Percentiles rank a stretch among this genome's conserved stretches.
Evolutionary conservation across 768 basidiomycete species (phyloP).

Genomic region (Crassisporium funariophilum): DNA sequence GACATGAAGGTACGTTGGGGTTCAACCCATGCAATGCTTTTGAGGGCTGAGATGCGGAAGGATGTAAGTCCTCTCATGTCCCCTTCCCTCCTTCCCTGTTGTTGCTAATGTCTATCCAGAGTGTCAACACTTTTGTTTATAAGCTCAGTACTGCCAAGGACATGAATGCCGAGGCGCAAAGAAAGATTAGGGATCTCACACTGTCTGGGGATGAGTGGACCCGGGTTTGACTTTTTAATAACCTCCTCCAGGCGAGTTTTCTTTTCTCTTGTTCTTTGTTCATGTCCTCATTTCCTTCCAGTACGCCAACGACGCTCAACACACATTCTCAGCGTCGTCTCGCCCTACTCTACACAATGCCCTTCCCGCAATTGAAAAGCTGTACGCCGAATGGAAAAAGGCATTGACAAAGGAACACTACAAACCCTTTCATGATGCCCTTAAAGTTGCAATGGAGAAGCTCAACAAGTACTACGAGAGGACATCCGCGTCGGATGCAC

Average conservation of each 20-base stretch:
- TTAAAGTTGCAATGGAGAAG: constrained; percentile 16
- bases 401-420: constrained; percentile 10
- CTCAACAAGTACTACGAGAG: constrained; percentile 26
- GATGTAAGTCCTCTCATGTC: neutral
- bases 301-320: neutral
- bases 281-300: neutral
- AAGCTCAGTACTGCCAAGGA: neutral
- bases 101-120: neutral
- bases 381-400: constrained; percentile 21
- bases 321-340: neutral
- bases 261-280: neutral
- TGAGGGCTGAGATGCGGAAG: constrained; percentile 5
- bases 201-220: neutral
- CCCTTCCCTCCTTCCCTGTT: neutral
- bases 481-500: constrained; percentile 21
- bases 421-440: constrained; percentile 9
- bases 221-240: neutral
- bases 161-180: neutral
- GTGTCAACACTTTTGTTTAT: neutral
- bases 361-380: constrained; percentile 19
- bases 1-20: constrained; percentile 25
- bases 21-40: constrained; percentile 20
- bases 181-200: neutral
- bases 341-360: constrained; percentile 21
- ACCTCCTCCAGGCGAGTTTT: neutral